Evolutionary conservation across 2,329 filamentous ascomycete species (phyloP), one percentile per base, ranked within the genome.

Genomic region (Capronia epimyces): DNA sequence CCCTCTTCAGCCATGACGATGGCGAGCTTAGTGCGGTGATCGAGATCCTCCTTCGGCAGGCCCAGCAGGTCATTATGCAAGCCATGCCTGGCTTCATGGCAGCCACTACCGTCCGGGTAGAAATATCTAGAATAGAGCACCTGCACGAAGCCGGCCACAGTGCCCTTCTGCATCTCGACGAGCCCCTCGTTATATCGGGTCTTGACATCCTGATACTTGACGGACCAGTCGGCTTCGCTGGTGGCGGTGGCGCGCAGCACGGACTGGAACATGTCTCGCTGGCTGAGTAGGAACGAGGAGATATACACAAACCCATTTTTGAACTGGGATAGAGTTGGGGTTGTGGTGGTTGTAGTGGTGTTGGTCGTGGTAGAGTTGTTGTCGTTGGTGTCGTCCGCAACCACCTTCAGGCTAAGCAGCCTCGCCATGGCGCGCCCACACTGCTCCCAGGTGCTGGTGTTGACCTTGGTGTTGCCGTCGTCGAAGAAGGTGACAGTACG

Each of bases 251-350:
- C 81, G 0, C 77, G 75, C 60, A 82, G 73, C 10, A 83, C 66
- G n/a, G 75, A 76, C 32, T 77, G 75, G 47, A 87, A 73, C 70
- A 87, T 86, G 8, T 87, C 82, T 9, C 73, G 72, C 64, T 87
- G 84, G 52, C 67, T 79, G 53, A 82, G 58, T 9, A 68, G 64
- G 67, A 84, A 86, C 53, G 77, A 82, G 6, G 70, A 72, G 9
- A 83, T 58, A 58, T 74, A 79, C 1, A 83, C 61, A 0, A 60
- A 56, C 43, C 73, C 71, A 64, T 82, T 79, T 2, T 68, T 65
- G 59, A 70, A 80, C 27, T 64, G 56, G 6, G 68, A 56, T 7
- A 81, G 50, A 7, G 70, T 69, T 1, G 64, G 60, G 6, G 66
- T 64, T n/a, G n/a, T n/a, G n/a, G n/a, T n/a, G n/a, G n/a, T n/a